These are phyloP conservation scores for Geotrichum australiense DNA, from an alignment of 1,139 yeast genomes.

Conservation along the genomic window DNA sequence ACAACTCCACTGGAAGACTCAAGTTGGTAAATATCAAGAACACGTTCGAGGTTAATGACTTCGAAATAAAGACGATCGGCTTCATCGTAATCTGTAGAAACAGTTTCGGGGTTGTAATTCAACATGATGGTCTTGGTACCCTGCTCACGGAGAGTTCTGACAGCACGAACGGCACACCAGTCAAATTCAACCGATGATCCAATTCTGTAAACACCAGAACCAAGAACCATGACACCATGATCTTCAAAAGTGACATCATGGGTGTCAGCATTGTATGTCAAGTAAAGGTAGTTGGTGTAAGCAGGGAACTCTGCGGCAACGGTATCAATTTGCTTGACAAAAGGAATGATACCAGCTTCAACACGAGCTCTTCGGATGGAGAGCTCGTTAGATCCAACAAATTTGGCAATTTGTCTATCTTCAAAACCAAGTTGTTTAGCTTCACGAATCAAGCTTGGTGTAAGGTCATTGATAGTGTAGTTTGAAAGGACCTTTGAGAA, in stretches of 20 bases:
- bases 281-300: constrained; percentile 87
- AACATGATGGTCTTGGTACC: constrained; percentile 93
- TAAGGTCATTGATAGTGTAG: constrained; percentile 53
- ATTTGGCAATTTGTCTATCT: constrained; percentile 82
- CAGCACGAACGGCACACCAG: constrained; percentile 99
- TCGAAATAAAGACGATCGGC: constrained; percentile 96
- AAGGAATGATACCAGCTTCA: constrained; percentile 64
- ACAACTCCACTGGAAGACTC: constrained; percentile 88
- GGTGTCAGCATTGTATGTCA: constrained; percentile 87
- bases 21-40: constrained; percentile 91
- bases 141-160: constrained; percentile 81
- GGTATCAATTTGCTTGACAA: constrained; percentile 94
- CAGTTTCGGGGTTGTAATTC: constrained; percentile 97
- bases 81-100: constrained; percentile 96
- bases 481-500: constrained; percentile 60
- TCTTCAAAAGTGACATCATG: constrained; percentile 83
- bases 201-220: constrained; percentile 97
- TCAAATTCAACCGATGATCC: constrained; percentile 98
- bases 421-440: constrained; percentile 96
- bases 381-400: constrained; percentile 62
- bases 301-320: constrained; percentile 99
- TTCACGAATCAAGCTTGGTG: constrained; percentile 56
- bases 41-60: constrained; percentile 91
- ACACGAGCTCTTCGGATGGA: constrained; percentile 52
- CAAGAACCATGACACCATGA: constrained; percentile 88